Evolutionary conservation across 495 filamentous ascomycete species (phyloP).

Genomic region (Penicillium angulare): DNA sequence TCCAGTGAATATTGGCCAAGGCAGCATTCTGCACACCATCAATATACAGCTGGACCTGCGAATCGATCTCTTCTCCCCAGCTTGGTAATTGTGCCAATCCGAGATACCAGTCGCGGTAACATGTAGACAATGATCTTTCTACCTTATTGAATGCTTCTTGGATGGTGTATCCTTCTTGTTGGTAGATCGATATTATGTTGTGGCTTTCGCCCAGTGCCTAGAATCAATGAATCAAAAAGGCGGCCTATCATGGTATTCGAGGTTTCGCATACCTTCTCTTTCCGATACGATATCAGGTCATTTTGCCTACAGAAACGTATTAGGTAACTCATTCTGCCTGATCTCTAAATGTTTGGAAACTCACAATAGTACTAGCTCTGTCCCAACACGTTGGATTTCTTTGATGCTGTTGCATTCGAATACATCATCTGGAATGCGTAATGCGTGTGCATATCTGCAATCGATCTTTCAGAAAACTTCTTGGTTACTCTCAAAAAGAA

Average conservation of each 20-base stretch:
- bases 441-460: not conserved
- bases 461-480: not conserved
- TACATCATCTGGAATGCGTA: not conserved
- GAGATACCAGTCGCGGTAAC: slow-evolving; percentile 1
- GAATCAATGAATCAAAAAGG: not conserved
- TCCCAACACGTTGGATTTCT: not conserved
- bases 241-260: not conserved
- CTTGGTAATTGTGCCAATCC: not conserved
- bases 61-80: slow-evolving; percentile 1
- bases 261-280: not conserved
- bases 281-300: not conserved
- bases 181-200: not conserved
- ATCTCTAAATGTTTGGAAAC: not conserved
- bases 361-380: not conserved
- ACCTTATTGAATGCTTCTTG: not conserved
- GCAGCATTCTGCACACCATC: not conserved
- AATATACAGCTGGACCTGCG: slow-evolving; percentile 1
- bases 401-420: slow-evolving; percentile 1
- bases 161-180: not conserved
- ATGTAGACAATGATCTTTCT: not conserved
- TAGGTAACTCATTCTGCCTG: not conserved
- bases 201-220: not conserved
- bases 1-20: not conserved
- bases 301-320: not conserved
- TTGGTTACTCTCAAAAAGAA: not conserved